These are phyloP conservation scores for Cystofilobasidium bisporidii DNA, from an alignment of 768 basidiomycete genomes.

Conservation along the genomic window DNA sequence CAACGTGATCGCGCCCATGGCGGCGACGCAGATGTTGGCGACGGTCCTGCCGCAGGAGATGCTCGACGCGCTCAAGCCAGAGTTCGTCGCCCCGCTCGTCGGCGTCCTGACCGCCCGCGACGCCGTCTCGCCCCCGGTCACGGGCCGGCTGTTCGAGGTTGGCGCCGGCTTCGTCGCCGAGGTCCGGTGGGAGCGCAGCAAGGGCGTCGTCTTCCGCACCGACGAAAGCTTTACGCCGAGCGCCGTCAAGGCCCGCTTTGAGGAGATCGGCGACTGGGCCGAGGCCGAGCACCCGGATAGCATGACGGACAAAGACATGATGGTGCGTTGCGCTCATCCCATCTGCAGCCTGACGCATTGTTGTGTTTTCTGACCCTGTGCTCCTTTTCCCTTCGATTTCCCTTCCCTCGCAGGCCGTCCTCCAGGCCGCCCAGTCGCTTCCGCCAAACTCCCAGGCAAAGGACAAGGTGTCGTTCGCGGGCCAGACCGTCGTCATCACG, in stretches of 20 bases:
- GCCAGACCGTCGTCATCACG: slow-evolving; percentile 85
- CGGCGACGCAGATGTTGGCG: background rate
- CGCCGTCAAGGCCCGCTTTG: slow-evolving; percentile 79
- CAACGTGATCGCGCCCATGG: slow-evolving; percentile 28
- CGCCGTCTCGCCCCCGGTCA: slow-evolving; percentile 40
- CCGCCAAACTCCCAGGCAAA: slow-evolving; percentile 60
- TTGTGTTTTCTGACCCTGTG: background rate
- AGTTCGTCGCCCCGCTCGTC: slow-evolving; percentile 86
- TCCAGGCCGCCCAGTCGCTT: slow-evolving; percentile 55
- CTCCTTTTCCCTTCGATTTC: slow-evolving; percentile 35
- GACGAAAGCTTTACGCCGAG: slow-evolving; percentile 87
- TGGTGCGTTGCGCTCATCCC: slow-evolving; percentile 30
- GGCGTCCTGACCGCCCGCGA: slow-evolving; percentile 68
- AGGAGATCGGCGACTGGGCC: slow-evolving; percentile 69
- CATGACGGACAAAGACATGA: slow-evolving; percentile 48
- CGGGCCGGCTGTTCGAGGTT: slow-evolving; percentile 62
- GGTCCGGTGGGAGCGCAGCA: slow-evolving; percentile 84
- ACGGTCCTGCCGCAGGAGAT: slow-evolving; percentile 18
- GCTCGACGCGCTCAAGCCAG: slow-evolving; percentile 52
- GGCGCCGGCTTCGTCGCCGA: slow-evolving; percentile 88
- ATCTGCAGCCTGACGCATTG: too few species aligned
- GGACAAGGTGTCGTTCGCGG: slow-evolving; percentile 67
- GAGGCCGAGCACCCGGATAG: slow-evolving; percentile 54
- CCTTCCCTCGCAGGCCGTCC: slow-evolving; percentile 43
- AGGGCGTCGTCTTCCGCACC: slow-evolving; percentile 73